Base-by-base conservation (phyloP, 2,329 filamentous ascomycete species). In the Xylaria sp. region DNA sequence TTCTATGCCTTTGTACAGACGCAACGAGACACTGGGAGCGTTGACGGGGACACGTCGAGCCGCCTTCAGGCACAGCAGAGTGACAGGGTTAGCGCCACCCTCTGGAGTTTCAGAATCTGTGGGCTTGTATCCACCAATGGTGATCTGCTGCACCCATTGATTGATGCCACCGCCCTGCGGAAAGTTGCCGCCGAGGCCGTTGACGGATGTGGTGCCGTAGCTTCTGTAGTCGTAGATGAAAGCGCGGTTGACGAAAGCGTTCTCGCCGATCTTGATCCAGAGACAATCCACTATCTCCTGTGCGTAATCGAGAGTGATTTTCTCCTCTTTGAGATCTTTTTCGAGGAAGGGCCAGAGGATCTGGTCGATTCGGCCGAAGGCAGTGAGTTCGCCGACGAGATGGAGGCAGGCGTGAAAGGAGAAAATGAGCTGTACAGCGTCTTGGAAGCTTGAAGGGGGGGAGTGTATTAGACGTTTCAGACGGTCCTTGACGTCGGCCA, bases 211-310 rank as follows among this genome's bases (percentile, higher is more conserved):
- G n/a, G 60, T 68, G 33, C 68, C 65, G 17, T 68, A 66, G 58
- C 65, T 62, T n/a, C 68, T 31, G 23, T 70, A 70, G 49, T 70
- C 65, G 31, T 63, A 60, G 58, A 70, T 68, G 54, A 68, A 70
- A 23, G 68, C 68, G 33, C 68, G 68, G 58, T 70, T 70, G 26
- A 70, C 68, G 49, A 70, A 70, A n/a, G 68, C 68, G 33, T 63
- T 62, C 54, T 70, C 65, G 9, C 68, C 68, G 11, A 68, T 65
- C 65, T 70, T 70, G 58, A 70, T 66, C 68, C 65, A 68, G 44
- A 70, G 61, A 23, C 65, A 70, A 62, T 68, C 68, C 2, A 70
- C 13, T 15, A 70, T 63, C n/a, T 70, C 65, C 48, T 70, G 68
- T 6, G 68, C 68, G 4, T 33, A 36, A 4, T 63, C 62, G 38